Conservation (phyloP, 176 grass and related monocot genomes). For the Guadua angustifolia region DNA sequence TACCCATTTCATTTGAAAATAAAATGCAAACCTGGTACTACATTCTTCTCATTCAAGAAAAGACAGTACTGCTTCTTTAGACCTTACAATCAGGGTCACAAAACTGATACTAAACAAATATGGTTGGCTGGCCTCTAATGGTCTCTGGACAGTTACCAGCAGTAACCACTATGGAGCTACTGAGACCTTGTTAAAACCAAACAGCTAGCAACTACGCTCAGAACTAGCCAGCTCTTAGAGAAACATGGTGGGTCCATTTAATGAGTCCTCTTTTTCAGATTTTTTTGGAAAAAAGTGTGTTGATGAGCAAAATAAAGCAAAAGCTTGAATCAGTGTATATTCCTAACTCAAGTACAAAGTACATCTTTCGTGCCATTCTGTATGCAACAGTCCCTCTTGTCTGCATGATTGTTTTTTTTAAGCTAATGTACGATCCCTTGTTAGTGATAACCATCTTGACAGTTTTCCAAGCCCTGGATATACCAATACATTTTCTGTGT, state of each 20-base stretch:
- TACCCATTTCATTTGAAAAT: constrained; percentile 21
- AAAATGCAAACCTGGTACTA: background rate
- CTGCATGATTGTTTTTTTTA: background rate
- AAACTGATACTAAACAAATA: background rate
- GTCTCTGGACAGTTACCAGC: background rate
- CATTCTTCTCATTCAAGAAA: background rate
- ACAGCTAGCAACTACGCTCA: background rate
- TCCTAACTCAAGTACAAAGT: background rate
- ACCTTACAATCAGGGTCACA: background rate
- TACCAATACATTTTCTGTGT: no score
- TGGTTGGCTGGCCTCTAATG: background rate
- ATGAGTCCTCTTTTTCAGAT: background rate
- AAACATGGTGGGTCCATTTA: background rate
- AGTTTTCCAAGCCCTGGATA: no score
- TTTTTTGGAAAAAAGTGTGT: background rate
- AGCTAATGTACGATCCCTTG: no score
- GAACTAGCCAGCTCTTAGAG: background rate
- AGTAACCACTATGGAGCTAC: background rate
- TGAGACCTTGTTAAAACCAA: background rate
- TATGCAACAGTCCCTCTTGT: background rate
- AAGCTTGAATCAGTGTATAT: background rate
- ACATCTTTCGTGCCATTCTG: background rate
- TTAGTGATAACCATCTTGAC: no score
- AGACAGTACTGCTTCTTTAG: constrained; percentile 6
- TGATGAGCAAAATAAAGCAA: constrained; percentile 7